Base-by-base conservation (phyloP, 176 grass and related monocot genomes). In the Poa pratensis region DNA sequence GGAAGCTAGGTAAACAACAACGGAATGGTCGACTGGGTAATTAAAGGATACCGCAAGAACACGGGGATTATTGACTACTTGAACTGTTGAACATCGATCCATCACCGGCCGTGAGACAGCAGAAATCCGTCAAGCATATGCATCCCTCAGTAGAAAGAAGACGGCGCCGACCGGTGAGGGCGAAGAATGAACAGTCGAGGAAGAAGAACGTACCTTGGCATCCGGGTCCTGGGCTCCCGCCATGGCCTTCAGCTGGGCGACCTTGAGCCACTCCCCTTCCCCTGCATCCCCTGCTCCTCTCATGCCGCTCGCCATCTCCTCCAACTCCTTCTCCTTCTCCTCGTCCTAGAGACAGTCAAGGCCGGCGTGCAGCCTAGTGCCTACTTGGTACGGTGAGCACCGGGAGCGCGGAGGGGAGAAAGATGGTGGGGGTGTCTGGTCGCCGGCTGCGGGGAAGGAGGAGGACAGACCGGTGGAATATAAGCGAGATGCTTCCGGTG, bases 261-360 rank as follows among this genome's bases (percentile, higher is more conserved):
- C 73, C 80, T 86, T 88, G 75, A 86, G 84, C 92, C 76, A 77
- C 89, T 91, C 77, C 8, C 46, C 82, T 72, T 78, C 90, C 30
- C 78, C 86, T 9, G 70, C 86, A 12, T 53, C 82, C 30, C 83
- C 80, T 9, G 23, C 84, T 30, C 40, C 82, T 5, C 18, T 64
- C 28, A 9, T 19, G 57, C 55, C 18, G 82, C 18, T 61, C 40
- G 74, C 75, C 84, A 82, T 86, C 37, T 58, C 82, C 73, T 11
- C 12, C 42, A 5, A 3, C 28, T 40, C 62, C 6, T 22, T 14
- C 22, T 11, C 23, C 5, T 2, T 11, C 67, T 42, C 69, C 22
- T 73, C 69, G 5, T 26, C 40, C 69, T 1, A 5, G 14, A 5
- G 22, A 35, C 55, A 61, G 49, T 16, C 49, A 51, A 17, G 49